A percentile compares a stretch with the other conserved stretches of the same genome.
These are phyloP conservation scores for Dentipellis sp. DNA, from an alignment of 768 basidiomycete species.

Conservation along the genomic window DNA sequence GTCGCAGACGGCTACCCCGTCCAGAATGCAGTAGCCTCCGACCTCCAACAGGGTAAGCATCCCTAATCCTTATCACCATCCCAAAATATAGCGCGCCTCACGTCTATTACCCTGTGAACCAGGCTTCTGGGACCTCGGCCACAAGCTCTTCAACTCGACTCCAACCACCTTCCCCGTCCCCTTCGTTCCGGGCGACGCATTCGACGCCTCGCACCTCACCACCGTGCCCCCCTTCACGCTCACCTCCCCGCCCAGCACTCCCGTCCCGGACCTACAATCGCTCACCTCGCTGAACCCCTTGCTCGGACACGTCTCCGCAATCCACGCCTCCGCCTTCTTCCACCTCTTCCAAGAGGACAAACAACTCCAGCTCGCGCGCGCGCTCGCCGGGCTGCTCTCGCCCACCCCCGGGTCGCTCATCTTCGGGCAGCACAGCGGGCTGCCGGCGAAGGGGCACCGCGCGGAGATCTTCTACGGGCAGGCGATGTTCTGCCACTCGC, in stretches of 20 bases:
- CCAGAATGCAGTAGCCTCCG: constrained; percentile 26
- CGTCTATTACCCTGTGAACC: not conserved
- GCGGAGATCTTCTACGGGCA: not conserved
- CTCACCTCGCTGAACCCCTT: constrained; percentile 34
- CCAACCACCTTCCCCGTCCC: constrained; percentile 40
- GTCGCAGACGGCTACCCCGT: constrained; percentile 32
- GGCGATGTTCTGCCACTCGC: constrained; percentile 24
- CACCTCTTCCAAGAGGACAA: constrained; percentile 32
- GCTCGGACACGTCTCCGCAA: constrained; percentile 34
- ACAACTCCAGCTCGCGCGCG: constrained; percentile 32
- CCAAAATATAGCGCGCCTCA: not conserved
- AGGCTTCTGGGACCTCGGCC: constrained; percentile 56
- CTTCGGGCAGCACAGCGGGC: constrained; percentile 32
- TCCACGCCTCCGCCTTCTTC: constrained; percentile 42
- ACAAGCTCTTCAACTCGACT: constrained; percentile 46
- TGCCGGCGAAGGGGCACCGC: constrained; percentile 22
- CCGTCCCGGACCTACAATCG: constrained; percentile 17
- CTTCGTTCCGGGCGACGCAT: constrained; percentile 46
- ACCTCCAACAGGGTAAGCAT: constrained; percentile 25
- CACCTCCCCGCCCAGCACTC: constrained; percentile 13
- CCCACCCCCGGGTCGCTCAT: constrained; percentile 36
- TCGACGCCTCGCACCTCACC: constrained; percentile 35
- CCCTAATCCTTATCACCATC: not conserved
- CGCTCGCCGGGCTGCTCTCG: constrained; percentile 32
- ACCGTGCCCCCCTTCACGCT: constrained; percentile 16